Percentiles rank a stretch among this genome's conserved stretches.
These are phyloP conservation scores for Ciborinia camelliae DNA, from an alignment of 2,329 filamentous ascomycete species.

Conservation along the genomic window DNA sequence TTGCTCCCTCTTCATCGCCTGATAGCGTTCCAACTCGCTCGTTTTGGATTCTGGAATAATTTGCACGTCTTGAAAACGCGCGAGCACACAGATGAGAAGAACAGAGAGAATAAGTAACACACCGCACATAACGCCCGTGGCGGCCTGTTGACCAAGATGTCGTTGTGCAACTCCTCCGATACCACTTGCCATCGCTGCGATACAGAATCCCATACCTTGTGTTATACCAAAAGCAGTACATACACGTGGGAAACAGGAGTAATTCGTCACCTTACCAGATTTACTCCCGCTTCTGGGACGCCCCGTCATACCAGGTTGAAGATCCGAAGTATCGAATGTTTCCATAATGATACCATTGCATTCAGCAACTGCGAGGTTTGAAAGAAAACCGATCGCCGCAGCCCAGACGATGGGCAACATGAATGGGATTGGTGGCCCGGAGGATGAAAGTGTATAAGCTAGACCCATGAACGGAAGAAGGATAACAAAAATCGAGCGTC, in stretches of 20 bases:
- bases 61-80: conserved; percentile 62
- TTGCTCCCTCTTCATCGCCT: conserved; percentile 42
- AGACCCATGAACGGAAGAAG: conserved; percentile 63
- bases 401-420: conserved; percentile 65
- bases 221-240: conserved; percentile 67
- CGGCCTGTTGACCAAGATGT: conserved; percentile 61
- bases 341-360: conserved; percentile 78
- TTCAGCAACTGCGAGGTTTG: conserved; percentile 70
- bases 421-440: conserved; percentile 57
- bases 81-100: conserved; percentile 58
- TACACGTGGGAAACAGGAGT: conserved; percentile 72
- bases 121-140: conserved; percentile 65
- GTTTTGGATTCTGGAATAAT: conserved; percentile 63
- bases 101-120: conserved; percentile 64
- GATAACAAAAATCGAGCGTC: conserved; percentile 64
- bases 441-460: conserved; percentile 64
- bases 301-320: conserved; percentile 67
- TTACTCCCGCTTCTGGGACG: conserved; percentile 43
- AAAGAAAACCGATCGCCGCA: conserved; percentile 64
- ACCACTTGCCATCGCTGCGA: conserved; percentile 65
- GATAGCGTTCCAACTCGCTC: conserved; percentile 52
- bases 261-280: conserved; percentile 60
- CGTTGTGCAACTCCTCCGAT: conserved; percentile 66
- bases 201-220: conserved; percentile 66
- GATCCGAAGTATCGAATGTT: conserved; percentile 75